Evolutionary conservation across 305 asterid species (phyloP), one percentile per base, ranked within the genome.

Genomic region (Fraxinus ornus): DNA sequence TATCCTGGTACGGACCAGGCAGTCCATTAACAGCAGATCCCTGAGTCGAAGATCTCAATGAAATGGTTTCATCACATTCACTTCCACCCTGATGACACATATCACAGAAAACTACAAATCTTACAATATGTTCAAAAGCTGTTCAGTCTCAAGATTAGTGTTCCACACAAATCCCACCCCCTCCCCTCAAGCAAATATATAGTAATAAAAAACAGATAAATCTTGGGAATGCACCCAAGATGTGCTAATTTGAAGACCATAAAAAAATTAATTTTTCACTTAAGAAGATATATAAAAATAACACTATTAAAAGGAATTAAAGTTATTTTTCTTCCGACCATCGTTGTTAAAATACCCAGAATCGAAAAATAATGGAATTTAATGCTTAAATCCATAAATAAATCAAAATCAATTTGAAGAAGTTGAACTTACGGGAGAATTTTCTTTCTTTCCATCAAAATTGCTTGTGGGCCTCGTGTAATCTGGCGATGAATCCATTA

Each of bases 401-500:
- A 39, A 71, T 47, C 10, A 70, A 28, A 83, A 78, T 5, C 10
- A 9, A 39, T 12, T 36, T 30, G 75, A 71, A 83, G 70, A 76
- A 72, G 0, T 30, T 44, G 60, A 35, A 87, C 89, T 85, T 84
- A 89, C 98, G 82, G 78, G 87, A 80, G 88, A 88, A 79, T 47
- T 80, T 82, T 86, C 94, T 80, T 83, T 89, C 83, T 86, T 91
- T 55, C 88, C 86, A 82, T 82, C 86, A 62, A 77, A 89, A 79
- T 88, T 86, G 86, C 68, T 79, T 5, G 89, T 84, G 28, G 88
- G 76, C 84, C 79, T 88, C 85, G 68, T 82, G 19, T 81, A 87
- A 90, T 89, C 85, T 71, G 92, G 93, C 2, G 94, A 86, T 79
- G 93, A 87, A 89, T 89, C 89, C 88, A 86, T 87, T 19, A 74